These are phyloP conservation scores for Penicillium rolfsii DNA, from an alignment of 2,329 filamentous ascomycete species.

Conservation along the genomic window DNA sequence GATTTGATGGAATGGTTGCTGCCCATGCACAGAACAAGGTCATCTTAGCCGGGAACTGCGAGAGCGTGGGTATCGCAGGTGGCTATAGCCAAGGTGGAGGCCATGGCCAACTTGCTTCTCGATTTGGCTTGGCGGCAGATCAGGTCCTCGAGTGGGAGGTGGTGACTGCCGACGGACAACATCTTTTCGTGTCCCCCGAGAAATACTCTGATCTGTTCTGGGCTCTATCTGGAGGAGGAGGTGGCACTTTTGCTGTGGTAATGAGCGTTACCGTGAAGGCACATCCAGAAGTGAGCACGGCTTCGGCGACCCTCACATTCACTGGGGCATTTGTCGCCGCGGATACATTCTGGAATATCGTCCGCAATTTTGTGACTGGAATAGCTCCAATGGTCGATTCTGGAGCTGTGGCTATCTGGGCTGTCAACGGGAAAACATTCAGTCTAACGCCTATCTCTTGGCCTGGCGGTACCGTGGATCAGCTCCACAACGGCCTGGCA, in stretches of 20 bases:
- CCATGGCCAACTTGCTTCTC: slow-evolving; percentile 48
- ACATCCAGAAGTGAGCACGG: slow-evolving; percentile 16
- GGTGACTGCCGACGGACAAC: slow-evolving; percentile 38
- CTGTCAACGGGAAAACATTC: slow-evolving; percentile 2
- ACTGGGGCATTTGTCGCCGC: not conserved
- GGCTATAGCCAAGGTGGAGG: slow-evolving; percentile 49
- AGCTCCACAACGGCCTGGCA: slow-evolving; percentile 6
- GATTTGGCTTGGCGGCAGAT: slow-evolving; percentile 45
- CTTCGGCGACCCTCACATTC: slow-evolving; percentile 17
- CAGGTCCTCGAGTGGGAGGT: slow-evolving; percentile 42
- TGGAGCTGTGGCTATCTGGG: slow-evolving; percentile 19
- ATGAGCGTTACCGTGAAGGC: slow-evolving; percentile 18
- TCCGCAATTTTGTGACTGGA: slow-evolving; percentile 7
- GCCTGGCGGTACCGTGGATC: slow-evolving; percentile 8
- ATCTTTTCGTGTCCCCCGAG: slow-evolving; percentile 19
- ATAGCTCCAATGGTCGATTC: slow-evolving; percentile 16
- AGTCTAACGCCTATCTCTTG: slow-evolving; percentile 9
- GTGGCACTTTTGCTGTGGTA: slow-evolving; percentile 24
- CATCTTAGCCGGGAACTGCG: slow-evolving; percentile 11
- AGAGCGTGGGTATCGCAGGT: slow-evolving; percentile 27
- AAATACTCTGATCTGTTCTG: slow-evolving; percentile 29
- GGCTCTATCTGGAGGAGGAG: slow-evolving; percentile 29
- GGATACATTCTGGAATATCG: slow-evolving; percentile 10
- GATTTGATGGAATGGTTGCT: slow-evolving; percentile 14
- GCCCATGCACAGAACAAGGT: slow-evolving; percentile 10